These are phyloP conservation scores for Hemisphaericaspora subhashii DNA, from an alignment of 1,139 yeast genomes.

Conservation along the genomic window DNA sequence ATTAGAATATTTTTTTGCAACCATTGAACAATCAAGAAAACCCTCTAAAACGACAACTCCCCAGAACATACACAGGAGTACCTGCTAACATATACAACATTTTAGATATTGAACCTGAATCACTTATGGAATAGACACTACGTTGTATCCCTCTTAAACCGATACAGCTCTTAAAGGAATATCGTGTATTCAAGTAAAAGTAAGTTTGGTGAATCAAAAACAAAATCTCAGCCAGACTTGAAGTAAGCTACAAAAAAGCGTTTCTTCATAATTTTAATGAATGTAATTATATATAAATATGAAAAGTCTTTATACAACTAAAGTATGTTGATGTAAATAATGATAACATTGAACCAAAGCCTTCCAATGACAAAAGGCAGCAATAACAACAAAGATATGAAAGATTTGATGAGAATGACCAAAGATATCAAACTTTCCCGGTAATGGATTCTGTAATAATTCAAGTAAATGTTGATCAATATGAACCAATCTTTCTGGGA, in stretches of 20 bases:
- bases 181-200: too few species aligned
- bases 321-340: conserved; percentile 38
- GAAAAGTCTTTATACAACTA: background rate
- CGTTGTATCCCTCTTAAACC: too few species aligned
- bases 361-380: conserved; percentile 73
- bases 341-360: conserved; percentile 65
- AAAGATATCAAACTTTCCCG: conserved; percentile 58
- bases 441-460: conserved; percentile 17
- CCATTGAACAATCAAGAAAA: background rate
- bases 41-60: too few species aligned
- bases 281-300: too few species aligned
- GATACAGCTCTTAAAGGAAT: too few species aligned
- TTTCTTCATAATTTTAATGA: too few species aligned
- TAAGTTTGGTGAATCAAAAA: too few species aligned
- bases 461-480: conserved; percentile 36
- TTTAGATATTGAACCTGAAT: background rate
- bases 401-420: conserved; percentile 91
- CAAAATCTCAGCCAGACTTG: too few species aligned
- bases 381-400: conserved; percentile 78
- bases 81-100: too few species aligned
- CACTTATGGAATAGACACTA: too few species aligned
- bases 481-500: conserved; percentile 77
- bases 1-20: background rate
- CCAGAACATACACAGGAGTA: too few species aligned
- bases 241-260: too few species aligned